Evolutionary conservation across 2,329 filamentous ascomycete species (phyloP).

Genomic region (Aureobasidium sp.): DNA sequence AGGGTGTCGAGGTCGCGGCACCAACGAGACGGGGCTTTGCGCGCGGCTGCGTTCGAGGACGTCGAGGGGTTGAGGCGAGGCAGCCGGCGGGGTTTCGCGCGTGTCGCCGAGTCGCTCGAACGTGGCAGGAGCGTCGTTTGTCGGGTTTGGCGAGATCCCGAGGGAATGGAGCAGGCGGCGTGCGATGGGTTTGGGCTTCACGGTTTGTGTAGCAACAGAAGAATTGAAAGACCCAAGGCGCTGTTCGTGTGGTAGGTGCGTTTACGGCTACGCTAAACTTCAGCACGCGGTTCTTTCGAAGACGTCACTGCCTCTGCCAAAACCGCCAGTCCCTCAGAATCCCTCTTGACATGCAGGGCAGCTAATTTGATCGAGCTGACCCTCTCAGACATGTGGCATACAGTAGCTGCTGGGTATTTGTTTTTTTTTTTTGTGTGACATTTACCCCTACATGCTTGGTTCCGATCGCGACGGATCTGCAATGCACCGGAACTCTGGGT

Average conservation of each 20-base stretch:
- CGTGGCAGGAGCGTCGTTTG: background rate
- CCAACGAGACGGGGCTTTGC: slow-evolving; percentile 1
- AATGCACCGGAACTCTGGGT: slow-evolving; percentile 1
- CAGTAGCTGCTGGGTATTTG: background rate
- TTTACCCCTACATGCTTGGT: background rate
- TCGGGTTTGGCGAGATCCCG: background rate
- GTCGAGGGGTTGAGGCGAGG: background rate
- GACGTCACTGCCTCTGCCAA: background rate
- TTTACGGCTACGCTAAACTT: background rate
- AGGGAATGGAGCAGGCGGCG: background rate
- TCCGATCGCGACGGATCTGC: background rate
- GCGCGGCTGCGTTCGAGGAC: background rate
- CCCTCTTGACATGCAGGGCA: background rate
- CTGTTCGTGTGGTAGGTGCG: background rate
- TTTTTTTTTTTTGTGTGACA: background rate
- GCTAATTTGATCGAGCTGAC: background rate
- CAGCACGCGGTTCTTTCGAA: background rate
- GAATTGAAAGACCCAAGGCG: background rate
- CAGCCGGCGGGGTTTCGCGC: background rate
- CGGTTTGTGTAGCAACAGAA: background rate
- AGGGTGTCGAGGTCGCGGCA: slow-evolving; percentile 4
- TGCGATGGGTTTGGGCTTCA: background rate
- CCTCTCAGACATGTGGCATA: background rate
- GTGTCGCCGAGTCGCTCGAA: background rate
- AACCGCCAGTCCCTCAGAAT: background rate